Base-by-base conservation (phyloP, 176 grass and related monocot species). In the Carex scoparia region DNA sequence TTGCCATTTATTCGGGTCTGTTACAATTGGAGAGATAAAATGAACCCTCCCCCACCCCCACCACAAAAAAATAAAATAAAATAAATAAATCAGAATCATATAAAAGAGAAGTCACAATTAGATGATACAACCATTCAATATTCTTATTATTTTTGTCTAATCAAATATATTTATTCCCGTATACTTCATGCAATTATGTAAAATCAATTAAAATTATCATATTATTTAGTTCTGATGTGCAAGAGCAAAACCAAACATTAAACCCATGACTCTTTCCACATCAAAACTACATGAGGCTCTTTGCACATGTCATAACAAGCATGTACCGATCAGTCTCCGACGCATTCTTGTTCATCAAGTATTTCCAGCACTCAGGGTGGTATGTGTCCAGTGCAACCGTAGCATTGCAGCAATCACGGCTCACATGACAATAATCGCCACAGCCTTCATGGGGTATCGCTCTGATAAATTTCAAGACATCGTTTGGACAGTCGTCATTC, bases 241-340 rank as follows among this genome's bases (percentile, higher is more conserved):
- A 69, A 37, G 35, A 69, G 13, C 14, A 42, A 18, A 40, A 69
- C 33, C 4, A 69, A 69, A 69, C 14, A 16, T 4, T 69, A 40
- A 69, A 18, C 13, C 7, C 37, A 42, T 51, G 44, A 51, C 19
- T 75, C 70, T 53, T 28, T 51, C n/a, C 3, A 27, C 10, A 51
- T 74, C 46, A 74, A 51, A 7, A 19, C 3, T 44, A 4, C 12
- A 46, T 46, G 10, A 75, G 1, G 71, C 73, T 77, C 73, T 77
- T 77, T 16, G 73, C 73, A 2, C 73, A 77, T 28, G 73, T 57
- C 73, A 77, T 57, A 27, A 77, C 73, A 23, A 77, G 73, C 73
- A 77, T 55, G 73, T 77, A 77, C 10, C 73, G 73, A 28, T 31
- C 46, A 49, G 31, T 12, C 46, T 77, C 46, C 13, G 73, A 77